phyloP scores from a whole-genome alignment of 1,284 basidiomycete genomes.

The Ustilago lituana region DNA sequence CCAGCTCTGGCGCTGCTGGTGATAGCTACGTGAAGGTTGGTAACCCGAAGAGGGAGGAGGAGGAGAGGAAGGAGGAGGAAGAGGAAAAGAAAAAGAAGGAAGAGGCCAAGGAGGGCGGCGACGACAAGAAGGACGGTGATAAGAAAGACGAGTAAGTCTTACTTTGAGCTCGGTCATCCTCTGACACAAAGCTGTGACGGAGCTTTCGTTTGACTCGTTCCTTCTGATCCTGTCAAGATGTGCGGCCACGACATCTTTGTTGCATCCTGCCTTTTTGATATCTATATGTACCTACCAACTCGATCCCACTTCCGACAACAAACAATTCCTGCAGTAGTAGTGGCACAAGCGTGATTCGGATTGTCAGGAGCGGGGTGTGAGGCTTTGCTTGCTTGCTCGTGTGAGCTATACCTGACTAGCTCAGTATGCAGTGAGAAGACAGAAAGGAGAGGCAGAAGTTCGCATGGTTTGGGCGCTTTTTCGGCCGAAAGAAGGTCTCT shows the following conservation, averaged over 20 bases:
- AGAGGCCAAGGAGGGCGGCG: constrained; percentile 35
- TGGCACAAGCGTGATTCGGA: no score
- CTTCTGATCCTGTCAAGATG: no score
- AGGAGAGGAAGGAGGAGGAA: constrained; percentile 44
- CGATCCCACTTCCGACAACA: no score
- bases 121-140: constrained; percentile 31
- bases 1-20: constrained; percentile 41
- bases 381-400: constrained; percentile 13
- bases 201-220: no score
- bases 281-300: constrained; percentile 4
- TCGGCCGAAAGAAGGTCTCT: constrained; percentile 23
- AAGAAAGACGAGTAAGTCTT: constrained; percentile 18
- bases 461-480: not conserved
- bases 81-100: constrained; percentile 50
- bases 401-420: constrained; percentile 10
- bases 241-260: no score
- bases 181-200: no score
- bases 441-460: not conserved
- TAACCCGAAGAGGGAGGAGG: constrained; percentile 54
- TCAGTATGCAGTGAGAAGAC: no score
- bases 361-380: no score
- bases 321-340: not conserved
- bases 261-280: no score
- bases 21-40: constrained; percentile 54
- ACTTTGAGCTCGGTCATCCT: no score